These are phyloP conservation scores for Teratosphaeriaceae sp. DNA, from an alignment of 2,329 filamentous ascomycete genomes.

Conservation along the genomic window DNA sequence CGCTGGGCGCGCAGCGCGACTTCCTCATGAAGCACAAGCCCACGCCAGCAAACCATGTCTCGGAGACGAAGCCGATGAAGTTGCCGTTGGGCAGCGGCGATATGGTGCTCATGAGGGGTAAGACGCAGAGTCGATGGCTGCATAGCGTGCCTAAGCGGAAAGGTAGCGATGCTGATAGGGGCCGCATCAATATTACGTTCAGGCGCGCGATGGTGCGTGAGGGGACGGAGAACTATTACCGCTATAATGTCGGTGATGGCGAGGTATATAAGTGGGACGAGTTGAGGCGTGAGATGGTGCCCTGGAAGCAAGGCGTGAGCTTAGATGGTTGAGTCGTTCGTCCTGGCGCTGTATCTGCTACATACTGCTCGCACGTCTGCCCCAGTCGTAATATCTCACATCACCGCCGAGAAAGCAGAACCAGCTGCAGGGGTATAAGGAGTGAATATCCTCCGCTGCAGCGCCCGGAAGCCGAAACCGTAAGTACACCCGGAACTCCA, in stretches of 20 bases:
- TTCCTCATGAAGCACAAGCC: conserved; percentile 78
- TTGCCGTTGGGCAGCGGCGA: conserved; percentile 59
- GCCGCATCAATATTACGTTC: conserved; percentile 71
- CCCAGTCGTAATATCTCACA: too few relatives aligned
- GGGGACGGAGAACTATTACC: conserved; percentile 77
- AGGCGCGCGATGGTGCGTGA: conserved; percentile 61
- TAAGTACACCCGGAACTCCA: background rate
- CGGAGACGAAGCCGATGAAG: conserved; percentile 40
- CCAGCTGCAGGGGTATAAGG: conserved; percentile 18
- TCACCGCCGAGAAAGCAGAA: background rate
- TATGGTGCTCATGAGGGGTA: conserved; percentile 71
- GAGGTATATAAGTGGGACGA: conserved; percentile 63
- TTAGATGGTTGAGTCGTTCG: too few relatives aligned
- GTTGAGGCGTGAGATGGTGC: conserved; percentile 44
- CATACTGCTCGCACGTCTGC: background rate
- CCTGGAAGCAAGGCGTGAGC: conserved; percentile 20
- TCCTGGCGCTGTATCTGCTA: too few relatives aligned
- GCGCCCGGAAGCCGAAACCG: too few relatives aligned
- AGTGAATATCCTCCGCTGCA: conserved; percentile 10
- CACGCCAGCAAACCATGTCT: conserved; percentile 29
- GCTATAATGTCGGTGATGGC: conserved; percentile 71
- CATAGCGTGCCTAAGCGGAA: conserved; percentile 72
- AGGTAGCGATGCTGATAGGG: conserved; percentile 53
- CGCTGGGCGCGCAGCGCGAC: conserved; percentile 64
- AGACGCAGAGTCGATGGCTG: conserved; percentile 69